Evolutionary conservation across 352 stramenopile species (phyloP), one percentile per base, ranked within the genome.

Genomic region (Phytophthora tubulina): DNA sequence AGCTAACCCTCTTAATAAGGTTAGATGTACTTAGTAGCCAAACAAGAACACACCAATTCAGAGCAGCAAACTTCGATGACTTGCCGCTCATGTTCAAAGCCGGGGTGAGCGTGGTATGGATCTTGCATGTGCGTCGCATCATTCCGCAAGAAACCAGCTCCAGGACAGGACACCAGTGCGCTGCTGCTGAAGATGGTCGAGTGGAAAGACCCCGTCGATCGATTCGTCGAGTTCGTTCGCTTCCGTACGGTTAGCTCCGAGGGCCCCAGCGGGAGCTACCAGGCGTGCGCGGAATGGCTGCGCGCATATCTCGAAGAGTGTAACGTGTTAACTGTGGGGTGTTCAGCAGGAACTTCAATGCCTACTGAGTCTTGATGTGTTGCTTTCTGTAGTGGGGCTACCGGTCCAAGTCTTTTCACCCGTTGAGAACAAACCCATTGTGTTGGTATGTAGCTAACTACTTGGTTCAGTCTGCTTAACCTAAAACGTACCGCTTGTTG

Each of bases 371-470:
- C 32, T 36, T 32, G 56, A 9, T 67, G 66, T 42, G 30, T 41
- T 67, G 27, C n/a, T 38, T 6, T 14, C 39, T 69, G 13, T 39
- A 86, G 80, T 90, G 10, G 78, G 70, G 1, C 64, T 90, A 2
- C n/a, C 50, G 4, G 80, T 90, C 6, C 44, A 89, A 58, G 71
- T 89, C 39, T 75, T 97, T 48, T 70, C 84, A 39, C 76, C 85
- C 6, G 49, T 94, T 0, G 70, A 82, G 51, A 82, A 92, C 61
- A 97, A 97, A 67, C 93, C 93, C 5, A 80, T 99, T 11, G 89
- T 99, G 0, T 65, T 99, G 51, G 94, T 96, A 57, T 46, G 74
- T 56, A 14, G 17, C 21, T 60, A 8, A 14, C 9, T 41, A 17
- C 14, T 32, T 36, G 17, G 36, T n/a, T 57, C 14, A 15, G 15